Evolutionary conservation across 371 early-diverging fungal species (phyloP).

Genomic region (Rhizopus stolonifer): DNA sequence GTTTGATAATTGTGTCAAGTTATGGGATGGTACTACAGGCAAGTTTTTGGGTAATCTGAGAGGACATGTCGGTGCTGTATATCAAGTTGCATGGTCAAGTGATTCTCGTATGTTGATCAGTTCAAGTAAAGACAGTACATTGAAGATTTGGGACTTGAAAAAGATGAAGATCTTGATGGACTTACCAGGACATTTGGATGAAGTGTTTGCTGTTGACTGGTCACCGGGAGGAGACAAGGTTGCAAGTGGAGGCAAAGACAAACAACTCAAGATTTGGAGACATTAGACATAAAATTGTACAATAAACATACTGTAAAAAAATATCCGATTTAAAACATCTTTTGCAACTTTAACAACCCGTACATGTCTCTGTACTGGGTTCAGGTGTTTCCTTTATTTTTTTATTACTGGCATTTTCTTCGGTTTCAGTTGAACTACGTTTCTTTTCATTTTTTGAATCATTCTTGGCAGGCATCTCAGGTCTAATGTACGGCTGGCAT

Average conservation of each 20-base stretch:
- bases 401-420: slow-evolving; percentile 1
- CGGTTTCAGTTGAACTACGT: slow-evolving; percentile 12
- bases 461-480: slow-evolving; percentile 31
- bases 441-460: slow-evolving; percentile 17
- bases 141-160: slow-evolving; percentile 92
- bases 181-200: slow-evolving; percentile 95
- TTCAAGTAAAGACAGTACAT: slow-evolving; percentile 90
- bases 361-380: background rate
- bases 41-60: slow-evolving; percentile 90
- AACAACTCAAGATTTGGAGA: slow-evolving; percentile 78
- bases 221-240: slow-evolving; percentile 89
- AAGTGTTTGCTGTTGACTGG: slow-evolving; percentile 96
- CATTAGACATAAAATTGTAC: slow-evolving; percentile 27
- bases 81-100: slow-evolving; percentile 91
- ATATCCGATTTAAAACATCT: background rate
- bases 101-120: slow-evolving; percentile 91
- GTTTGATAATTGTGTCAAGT: slow-evolving; percentile 97
- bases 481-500: slow-evolving; percentile 72
- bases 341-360: background rate
- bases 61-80: slow-evolving; percentile 94
- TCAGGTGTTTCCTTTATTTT: slow-evolving; percentile 15
- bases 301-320: slow-evolving; percentile 4
- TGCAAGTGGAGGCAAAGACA: slow-evolving; percentile 93
- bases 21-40: slow-evolving; percentile 95
- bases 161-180: slow-evolving; percentile 86